Evolutionary conservation across 148 eudicot genomes (phyloP), one percentile per base, ranked within the genome.

Genomic region (Limonium bicolor): DNA sequence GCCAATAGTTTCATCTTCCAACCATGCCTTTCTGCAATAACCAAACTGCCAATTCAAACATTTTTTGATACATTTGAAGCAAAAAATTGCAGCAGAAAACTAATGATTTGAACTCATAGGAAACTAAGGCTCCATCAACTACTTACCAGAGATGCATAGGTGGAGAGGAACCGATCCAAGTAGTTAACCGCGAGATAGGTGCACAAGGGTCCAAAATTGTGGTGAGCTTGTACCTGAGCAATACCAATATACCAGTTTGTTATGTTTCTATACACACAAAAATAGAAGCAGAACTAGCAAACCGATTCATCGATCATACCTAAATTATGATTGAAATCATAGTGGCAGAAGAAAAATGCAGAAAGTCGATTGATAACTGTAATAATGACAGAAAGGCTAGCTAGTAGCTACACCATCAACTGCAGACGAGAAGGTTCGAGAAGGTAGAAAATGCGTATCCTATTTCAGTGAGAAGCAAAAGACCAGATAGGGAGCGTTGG

Each of bases 1-100:
- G 79, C 79, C 52, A 76, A 44, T 63, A 84, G 45, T 52, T 80
- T 88, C 77, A 80, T 71, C 74, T 64, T 84, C 95, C 88, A 80
- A 37, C 64, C 50, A 69, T 73, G 40, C 68, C 74, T 53, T 69
- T 73, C 76, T 73, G 24, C 37, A 47, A 56, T 32, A 34, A 13
- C 23, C n/a, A 25, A 10, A 36, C 23, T 21, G 9, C 42, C 37
- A 50, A 20, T 5, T 3, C 26, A 47, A 29, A 31, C 16, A 18
- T 4, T 38, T 34, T 30, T 46, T 19, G 34, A 46, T 27, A 14
- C 23, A 30, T 7, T 24, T 27, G 29, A 12, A 7, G 18, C 22
- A 27, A 31, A 7, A 21, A 48, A 22, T n/a, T 27, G n/a, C 9
- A 26, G 6, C n/a, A 27, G 4, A 15, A 15, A 26, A 28, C 20